Evolutionary conservation across 352 stramenopile species (phyloP), one percentile per base, ranked within the genome.

Genomic region (Globisporangium lucens): DNA sequence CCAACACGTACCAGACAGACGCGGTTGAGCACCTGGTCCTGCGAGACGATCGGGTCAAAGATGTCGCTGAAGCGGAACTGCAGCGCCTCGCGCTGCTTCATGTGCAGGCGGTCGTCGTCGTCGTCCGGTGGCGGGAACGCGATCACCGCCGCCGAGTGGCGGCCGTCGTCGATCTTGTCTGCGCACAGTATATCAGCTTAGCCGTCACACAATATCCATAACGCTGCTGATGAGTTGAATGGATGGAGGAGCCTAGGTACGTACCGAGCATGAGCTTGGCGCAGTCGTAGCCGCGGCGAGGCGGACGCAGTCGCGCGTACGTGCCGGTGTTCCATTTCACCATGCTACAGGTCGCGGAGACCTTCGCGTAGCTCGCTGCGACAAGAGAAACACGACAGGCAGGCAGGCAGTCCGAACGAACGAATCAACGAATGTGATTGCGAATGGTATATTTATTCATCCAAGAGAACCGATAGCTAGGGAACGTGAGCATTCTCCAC

Each of bases 271-370:
- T 68, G 61, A 90, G 88, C 57, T 87, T 89, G 65, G 82, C 74
- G 51, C 80, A 83, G 12, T 89, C 79, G 41, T 87, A 77, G 35
- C 71, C 80, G 29, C 78, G 75, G 0, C 83, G 77, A 30, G 80
- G 77, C 30, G 85, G 85, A 10, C 85, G 83, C 55, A 94, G 76
- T 29, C 85, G 75, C 55, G 83, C 80, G 55, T 86, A 93, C 57
- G 85, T 94, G 60, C 77, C 85, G 70, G 92, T 94, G 63, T 82
- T 73, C 82, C 85, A 94, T 72, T 88, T 90, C 58, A 90, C 75
- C 80, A 88, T 90, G 17, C 13, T 33, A 8, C 15, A 5, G 24
- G 8, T 3, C 4, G 36, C 36, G 2, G 13, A 13, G 38, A 4
- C 38, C 1, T 17, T 6, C 38, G 13, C 38, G 12, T 20, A 13